These are phyloP conservation scores for Rubia peregrina DNA, from an alignment of 305 asterid species.

Conservation along the genomic window DNA sequence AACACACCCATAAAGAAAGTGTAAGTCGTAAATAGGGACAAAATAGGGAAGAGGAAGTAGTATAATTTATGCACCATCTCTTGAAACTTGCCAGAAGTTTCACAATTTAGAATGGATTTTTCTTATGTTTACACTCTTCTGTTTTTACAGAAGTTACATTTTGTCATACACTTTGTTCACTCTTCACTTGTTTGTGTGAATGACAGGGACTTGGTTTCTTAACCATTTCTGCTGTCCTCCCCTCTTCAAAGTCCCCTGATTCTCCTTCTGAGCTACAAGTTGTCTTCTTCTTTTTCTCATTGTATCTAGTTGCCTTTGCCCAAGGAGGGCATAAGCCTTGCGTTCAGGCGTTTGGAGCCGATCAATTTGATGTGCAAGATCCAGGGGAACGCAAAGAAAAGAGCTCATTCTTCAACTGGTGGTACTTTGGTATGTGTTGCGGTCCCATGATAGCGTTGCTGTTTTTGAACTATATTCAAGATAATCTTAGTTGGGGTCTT, in stretches of 20 bases:
- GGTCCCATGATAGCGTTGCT: conserved; percentile 29
- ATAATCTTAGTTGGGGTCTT: conserved; percentile 50
- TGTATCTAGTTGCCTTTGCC: conserved; percentile 35
- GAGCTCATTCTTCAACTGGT: conserved; percentile 61
- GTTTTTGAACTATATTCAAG: conserved; percentile 38
- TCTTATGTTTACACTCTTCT: background rate
- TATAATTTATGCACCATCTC: background rate
- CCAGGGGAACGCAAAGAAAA: conserved; percentile 35
- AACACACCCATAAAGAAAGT: background rate
- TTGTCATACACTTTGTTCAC: background rate
- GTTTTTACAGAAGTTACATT: background rate
- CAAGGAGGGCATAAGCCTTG: conserved; percentile 47
- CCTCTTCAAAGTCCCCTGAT: conserved; percentile 18
- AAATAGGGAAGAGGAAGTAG: background rate
- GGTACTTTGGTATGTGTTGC: conserved; percentile 29
- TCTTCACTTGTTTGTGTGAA: background rate
- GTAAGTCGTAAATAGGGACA: background rate
- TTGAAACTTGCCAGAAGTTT: background rate
- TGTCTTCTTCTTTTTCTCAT: conserved; percentile 29
- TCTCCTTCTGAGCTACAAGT: conserved; percentile 12
- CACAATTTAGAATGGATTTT: background rate
- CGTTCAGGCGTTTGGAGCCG: conserved; percentile 50
- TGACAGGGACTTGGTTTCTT: conserved; percentile 55
- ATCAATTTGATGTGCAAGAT: conserved; percentile 44
- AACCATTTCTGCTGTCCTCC: conserved; percentile 37